Base-by-base conservation (phyloP, 352 stramenopile species). In the Phytophthora fragariaefolia region DNA sequence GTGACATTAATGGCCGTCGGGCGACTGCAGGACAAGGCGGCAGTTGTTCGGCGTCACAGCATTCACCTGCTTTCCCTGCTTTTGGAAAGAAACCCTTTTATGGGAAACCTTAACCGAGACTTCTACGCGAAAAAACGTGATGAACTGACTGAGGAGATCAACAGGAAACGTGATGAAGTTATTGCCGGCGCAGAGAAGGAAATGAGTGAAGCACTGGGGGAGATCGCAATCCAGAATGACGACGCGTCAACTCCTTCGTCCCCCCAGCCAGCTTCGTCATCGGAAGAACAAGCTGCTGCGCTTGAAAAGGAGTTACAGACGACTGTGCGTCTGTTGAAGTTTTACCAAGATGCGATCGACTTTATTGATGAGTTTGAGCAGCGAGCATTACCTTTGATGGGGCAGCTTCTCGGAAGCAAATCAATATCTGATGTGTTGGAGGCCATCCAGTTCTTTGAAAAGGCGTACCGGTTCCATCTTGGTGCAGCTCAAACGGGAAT, bases 71-170 rank as follows among this genome's bases (percentile, higher is more conserved):
- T 98, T 4, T 97, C 86, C n/a, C 64, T 85, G 17, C 50, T 98
- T 32, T 65, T 99, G 5, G 90, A 98, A 69, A 96, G 93, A 58
- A 99, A 99, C 66, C 97, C 96, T 9, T 99, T 96, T 68, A 95
- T 97, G 83, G 91, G 89, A 15, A 91, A 93, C 45, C 73, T 99
- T 8, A 80, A 98, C 43, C 75, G 74, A 28, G 48, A 83, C 18
- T 95, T 89, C 12, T 98, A 98, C 63, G 61, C 74, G 27, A 69
- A 75, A 34, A 97, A 98, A 65, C 84, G 93, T 24, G 60, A 78
- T n/a, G 82, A 93, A 49, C 65, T 96, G 6, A 77, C 89, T 13
- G 69, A 84, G 27, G 70, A 76, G 18, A 81, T 88, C 26, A 82
- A 94, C 62, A 71, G 65, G 28, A 87, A 91, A 63, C 63, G 82